A percentile compares a stretch with the other conserved stretches of the same genome.
Conservation (phyloP, 1,139 yeast species). For the Magnusiomyces suaveolens region DNA sequence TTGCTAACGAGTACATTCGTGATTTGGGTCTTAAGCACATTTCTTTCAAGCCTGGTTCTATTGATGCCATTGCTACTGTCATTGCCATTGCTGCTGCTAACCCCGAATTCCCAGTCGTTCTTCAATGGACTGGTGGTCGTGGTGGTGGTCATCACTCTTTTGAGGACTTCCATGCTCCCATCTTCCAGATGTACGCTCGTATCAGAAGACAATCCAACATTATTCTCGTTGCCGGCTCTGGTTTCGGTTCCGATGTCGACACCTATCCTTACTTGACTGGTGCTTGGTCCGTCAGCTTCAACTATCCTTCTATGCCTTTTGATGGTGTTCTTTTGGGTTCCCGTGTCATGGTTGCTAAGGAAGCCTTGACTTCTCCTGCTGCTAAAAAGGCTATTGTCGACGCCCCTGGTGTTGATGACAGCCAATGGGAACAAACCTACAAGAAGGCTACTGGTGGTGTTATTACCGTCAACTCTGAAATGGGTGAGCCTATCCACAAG, state of each 20-base stretch:
- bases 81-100: conserved; percentile 89
- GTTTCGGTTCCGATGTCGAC: conserved; percentile 94
- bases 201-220: conserved; percentile 88
- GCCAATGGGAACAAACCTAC: conserved; percentile 88
- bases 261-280: conserved; percentile 97
- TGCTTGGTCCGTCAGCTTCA: conserved; percentile 76
- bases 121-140: conserved; percentile 99
- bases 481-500: conserved; percentile 99
- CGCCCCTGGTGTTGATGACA: conserved; percentile 83
- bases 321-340: conserved; percentile 96
- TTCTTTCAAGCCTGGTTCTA: conserved; percentile 95
- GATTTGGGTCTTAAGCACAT: conserved; percentile 87
- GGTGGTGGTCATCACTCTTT: conserved; percentile 99
- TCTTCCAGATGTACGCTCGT: conserved; percentile 88
- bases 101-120: conserved; percentile 89
- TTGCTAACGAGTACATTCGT: conserved; percentile 90
- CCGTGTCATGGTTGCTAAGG: conserved; percentile 95
- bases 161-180: conserved; percentile 98
- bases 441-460: conserved; percentile 95
- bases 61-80: conserved; percentile 81
- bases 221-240: conserved; percentile 91
- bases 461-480: conserved; percentile 90
- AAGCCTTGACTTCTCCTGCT: conserved; percentile 85
- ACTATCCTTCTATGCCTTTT: conserved; percentile 97
- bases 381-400: conserved; percentile 88